phyloP scores from a whole-genome alignment of 1,284 basidiomycete genomes.

The Moniliophthora roreri region DNA sequence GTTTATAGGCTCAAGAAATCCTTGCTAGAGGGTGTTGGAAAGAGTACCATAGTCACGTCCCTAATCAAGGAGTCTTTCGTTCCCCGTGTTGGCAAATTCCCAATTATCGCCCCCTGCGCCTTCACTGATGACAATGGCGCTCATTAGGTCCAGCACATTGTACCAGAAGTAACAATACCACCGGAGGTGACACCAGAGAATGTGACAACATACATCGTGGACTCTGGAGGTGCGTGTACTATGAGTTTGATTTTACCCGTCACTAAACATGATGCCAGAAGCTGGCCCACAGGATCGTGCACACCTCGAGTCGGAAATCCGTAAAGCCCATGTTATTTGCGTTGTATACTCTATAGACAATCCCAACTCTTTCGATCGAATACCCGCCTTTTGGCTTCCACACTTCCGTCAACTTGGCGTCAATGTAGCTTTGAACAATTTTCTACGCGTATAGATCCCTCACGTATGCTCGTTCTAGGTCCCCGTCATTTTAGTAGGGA shows the following conservation, averaged over 20 bases:
- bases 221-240: constrained; percentile 78
- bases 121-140: constrained; percentile 18
- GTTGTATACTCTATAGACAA: constrained; percentile 97
- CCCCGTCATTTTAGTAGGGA: constrained; percentile 96
- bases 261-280: constrained; percentile 25
- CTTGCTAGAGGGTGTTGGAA: constrained; percentile 84
- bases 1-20: constrained; percentile 16
- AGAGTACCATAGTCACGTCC: constrained; percentile 93
- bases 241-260: constrained; percentile 11
- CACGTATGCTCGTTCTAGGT: constrained; percentile 57
- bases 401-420: constrained; percentile 94
- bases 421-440: constrained; percentile 58
- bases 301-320: constrained; percentile 92
- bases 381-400: constrained; percentile 99
- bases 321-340: constrained; percentile 97
- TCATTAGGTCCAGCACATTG: constrained; percentile 81
- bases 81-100: constrained; percentile 63
- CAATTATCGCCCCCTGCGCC: neutral
- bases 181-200: constrained; percentile 95
- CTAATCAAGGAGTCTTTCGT: constrained; percentile 95
- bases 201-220: constrained; percentile 94
- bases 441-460: constrained; percentile 7
- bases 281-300: constrained; percentile 79
- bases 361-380: constrained; percentile 93
- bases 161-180: constrained; percentile 95